Evolutionary conservation across 177 flowering plant genomes (phyloP), one percentile per base, ranked within the genome.

Genomic region (Vitis hybrid): DNA sequence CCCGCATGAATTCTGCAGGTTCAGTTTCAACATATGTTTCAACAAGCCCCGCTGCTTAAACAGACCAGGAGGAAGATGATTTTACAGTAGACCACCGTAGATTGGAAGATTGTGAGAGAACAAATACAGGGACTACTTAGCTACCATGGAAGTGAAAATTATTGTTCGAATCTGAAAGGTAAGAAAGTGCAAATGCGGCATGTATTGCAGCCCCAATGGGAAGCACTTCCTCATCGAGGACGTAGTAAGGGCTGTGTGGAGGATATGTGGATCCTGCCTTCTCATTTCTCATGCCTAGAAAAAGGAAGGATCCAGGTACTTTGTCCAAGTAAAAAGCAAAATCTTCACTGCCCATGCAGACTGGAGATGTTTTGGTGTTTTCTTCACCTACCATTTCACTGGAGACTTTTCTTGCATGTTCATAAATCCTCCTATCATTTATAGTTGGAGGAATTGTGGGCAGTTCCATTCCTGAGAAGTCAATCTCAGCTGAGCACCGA

Each of bases 141-240:
- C 60, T n/a, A n/a, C 18, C 2, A n/a, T 49, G 13, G 59, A 56
- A 56, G 51, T 18, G 12, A 15, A 10, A 13, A 15, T 55, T 29
- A 48, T 55, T 48, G 6, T 61, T 60, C 20, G 62, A 60, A 51
- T 69, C 15, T 7, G 60, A 70, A 33, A 86, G 82, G 74, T 76
- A 86, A 0, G 85, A 75, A 70, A 70, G 71, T 7, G 91, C 91
- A 64, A 86, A 83, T 55, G 85, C 67, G 11, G 90, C 89, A 74
- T 89, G 89, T 31, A 86, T 74, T n/a, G 89, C 81, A 1, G 93
- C 91, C 1, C 93, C 93, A 15, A 74, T 75, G 20, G 90, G 85
- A 55, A 89, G 77, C 49, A 72, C 86, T 69, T 86, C 83, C 69
- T 87, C 93, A 64, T 87, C 86, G 10, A 87, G 63, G 14, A 12